Percentiles rank a stretch among this genome's conserved stretches.
Conservation (phyloP, 2,329 filamentous ascomycete genomes). For the Niveomyces coronatus region DNA sequence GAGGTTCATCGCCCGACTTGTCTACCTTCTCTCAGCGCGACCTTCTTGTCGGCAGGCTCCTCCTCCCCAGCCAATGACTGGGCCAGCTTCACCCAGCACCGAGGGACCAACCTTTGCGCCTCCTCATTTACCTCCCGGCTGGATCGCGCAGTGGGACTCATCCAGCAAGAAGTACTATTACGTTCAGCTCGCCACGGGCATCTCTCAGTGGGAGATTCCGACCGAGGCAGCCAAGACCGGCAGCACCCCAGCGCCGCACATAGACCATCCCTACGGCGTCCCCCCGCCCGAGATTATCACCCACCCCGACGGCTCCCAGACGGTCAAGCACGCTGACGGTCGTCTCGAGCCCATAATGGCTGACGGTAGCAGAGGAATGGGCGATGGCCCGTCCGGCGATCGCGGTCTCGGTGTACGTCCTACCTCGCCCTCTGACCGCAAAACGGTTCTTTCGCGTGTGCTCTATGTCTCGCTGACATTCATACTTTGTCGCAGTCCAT, state of each 20-base stretch:
- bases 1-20: no score
- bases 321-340: slow-evolving; percentile 49
- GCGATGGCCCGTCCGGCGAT: slow-evolving; percentile 44
- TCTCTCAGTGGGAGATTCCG: slow-evolving; percentile 65
- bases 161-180: slow-evolving; percentile 57
- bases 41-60: no score
- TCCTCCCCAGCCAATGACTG: slow-evolving; percentile 35
- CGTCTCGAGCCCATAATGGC: slow-evolving; percentile 49
- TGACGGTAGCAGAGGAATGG: slow-evolving; percentile 38
- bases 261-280: slow-evolving; percentile 53
- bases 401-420: slow-evolving; percentile 53
- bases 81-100: slow-evolving; percentile 46
- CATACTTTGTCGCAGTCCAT: slow-evolving; percentile 34
- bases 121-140: slow-evolving; percentile 51
- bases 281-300: slow-evolving; percentile 49
- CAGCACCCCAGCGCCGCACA: slow-evolving; percentile 43
- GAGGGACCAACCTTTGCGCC: slow-evolving; percentile 51
- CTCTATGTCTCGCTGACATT: not conserved
- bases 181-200: slow-evolving; percentile 61
- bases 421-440: slow-evolving; percentile 1
- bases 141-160: slow-evolving; percentile 62
- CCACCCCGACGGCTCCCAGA: slow-evolving; percentile 52
- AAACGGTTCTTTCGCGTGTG: no score
- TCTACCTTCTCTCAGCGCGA: no score
- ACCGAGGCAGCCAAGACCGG: slow-evolving; percentile 53